Conservation (phyloP, 495 filamentous ascomycete species). For the Penicillium mononematosum region DNA sequence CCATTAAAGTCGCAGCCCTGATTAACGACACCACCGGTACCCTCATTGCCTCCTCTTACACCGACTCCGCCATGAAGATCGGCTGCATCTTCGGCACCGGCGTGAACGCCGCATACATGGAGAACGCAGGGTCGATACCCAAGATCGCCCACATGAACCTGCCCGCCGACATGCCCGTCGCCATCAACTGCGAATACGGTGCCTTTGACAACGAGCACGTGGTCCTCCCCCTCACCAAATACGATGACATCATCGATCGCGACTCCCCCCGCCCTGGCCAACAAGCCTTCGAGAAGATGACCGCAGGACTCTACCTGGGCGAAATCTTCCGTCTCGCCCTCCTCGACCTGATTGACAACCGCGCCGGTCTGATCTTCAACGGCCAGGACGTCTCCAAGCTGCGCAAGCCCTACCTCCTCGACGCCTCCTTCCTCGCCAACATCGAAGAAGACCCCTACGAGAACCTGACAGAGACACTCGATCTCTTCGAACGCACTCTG, state of each 20-base stretch:
- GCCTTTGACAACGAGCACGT: constrained; percentile 97
- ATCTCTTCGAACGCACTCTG: constrained; percentile 73
- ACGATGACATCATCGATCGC: constrained; percentile 83
- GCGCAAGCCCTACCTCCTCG: constrained; percentile 78
- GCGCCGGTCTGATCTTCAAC: constrained; percentile 74
- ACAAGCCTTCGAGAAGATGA: constrained; percentile 98
- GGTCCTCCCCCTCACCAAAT: constrained; percentile 83
- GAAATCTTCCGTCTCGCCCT: constrained; percentile 92
- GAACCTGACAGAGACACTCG: constrained; percentile 82
- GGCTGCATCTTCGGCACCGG: constrained; percentile 98
- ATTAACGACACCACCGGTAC: constrained; percentile 99
- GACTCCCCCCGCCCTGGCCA: constrained; percentile 93
- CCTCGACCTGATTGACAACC: constrained; percentile 78
- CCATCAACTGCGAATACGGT: constrained; percentile 99
- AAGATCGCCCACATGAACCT: constrained; percentile 94
- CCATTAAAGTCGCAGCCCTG: constrained; percentile 88
- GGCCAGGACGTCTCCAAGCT: constrained; percentile 77
- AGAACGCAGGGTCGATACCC: constrained; percentile 83
- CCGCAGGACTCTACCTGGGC: constrained; percentile 91
- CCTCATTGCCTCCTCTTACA: constrained; percentile 97
- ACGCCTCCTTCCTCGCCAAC: constrained; percentile 91
- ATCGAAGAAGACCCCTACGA: constrained; percentile 96
- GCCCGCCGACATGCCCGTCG: constrained; percentile 85
- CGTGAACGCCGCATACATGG: constrained; percentile 98
- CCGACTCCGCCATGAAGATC: constrained; percentile 85